Evolutionary conservation across 1,139 yeast species (phyloP).

Genomic region (Meyerozyma smithsonii): DNA sequence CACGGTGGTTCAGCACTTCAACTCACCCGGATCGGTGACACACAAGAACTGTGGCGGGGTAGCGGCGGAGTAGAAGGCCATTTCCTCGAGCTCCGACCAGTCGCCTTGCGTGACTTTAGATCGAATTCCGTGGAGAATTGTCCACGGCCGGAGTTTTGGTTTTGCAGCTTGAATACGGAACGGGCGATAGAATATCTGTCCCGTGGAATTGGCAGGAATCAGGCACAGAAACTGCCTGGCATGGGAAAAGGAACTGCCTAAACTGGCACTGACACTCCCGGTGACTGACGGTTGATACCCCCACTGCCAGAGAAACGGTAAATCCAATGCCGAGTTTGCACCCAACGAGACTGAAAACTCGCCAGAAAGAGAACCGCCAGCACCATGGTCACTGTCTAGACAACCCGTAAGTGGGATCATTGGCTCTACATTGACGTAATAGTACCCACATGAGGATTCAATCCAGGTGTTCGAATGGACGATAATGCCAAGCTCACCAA

Average conservation of each 20-base stretch:
- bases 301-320: conserved; percentile 6
- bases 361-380: conserved; percentile 18
- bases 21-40: conserved; percentile 6
- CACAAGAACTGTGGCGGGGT: conserved; percentile 5
- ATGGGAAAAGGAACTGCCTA: conserved; percentile 10
- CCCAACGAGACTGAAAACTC: conserved; percentile 14
- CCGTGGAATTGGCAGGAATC: conserved; percentile 15
- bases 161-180: conserved; percentile 11
- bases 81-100: background rate
- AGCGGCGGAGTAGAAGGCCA: background rate
- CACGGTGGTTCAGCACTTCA: background rate
- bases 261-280: background rate
- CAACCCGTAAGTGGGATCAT: conserved; percentile 18
- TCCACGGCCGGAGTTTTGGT: conserved; percentile 9
- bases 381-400: conserved; percentile 15
- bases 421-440: conserved; percentile 4
- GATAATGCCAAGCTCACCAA: background rate
- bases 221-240: conserved; percentile 15
- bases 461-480: background rate
- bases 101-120: background rate
- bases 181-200: conserved; percentile 19
- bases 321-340: conserved; percentile 11
- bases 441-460: background rate
- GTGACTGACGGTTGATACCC: background rate
- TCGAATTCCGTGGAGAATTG: conserved; percentile 2